phyloP scores from a whole-genome alignment of 768 basidiomycete species.

The Tubosaeta sp. region DNA sequence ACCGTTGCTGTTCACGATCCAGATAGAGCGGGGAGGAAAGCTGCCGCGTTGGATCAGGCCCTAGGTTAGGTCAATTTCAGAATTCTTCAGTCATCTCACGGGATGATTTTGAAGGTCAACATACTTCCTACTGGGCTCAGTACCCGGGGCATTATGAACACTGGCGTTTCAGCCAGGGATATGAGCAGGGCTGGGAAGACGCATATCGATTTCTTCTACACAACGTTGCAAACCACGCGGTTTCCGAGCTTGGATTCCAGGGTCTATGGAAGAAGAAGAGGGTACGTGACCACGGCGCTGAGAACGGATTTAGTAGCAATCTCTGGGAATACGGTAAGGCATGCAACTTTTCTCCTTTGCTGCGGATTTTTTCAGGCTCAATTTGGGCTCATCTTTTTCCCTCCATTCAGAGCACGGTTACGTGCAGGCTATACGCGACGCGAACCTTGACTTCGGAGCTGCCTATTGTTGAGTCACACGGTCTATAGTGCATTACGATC shows the following conservation, averaged over 20 bases:
- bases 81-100: conserved; percentile 11
- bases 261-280: conserved; percentile 53
- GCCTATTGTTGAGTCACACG: conserved; percentile 29
- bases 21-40: conserved; percentile 25
- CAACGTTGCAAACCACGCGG: conserved; percentile 17
- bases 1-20: conserved; percentile 13
- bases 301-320: conserved; percentile 36
- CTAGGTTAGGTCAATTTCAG: conserved; percentile 23
- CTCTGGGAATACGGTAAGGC: conserved; percentile 66
- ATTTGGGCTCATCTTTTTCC: background rate
- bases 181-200: conserved; percentile 68
- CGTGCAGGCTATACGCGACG: conserved; percentile 48
- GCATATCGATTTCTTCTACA: conserved; percentile 51
- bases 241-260: conserved; percentile 62
- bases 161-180: conserved; percentile 64
- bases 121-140: conserved; percentile 41
- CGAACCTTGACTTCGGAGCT: conserved; percentile 34
- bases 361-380: background rate
- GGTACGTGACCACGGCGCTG: conserved; percentile 39
- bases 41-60: conserved; percentile 30
- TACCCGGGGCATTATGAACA: conserved; percentile 60
- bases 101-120: conserved; percentile 30
- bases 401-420: conserved; percentile 55
- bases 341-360: background rate
- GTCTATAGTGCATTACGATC: background rate